Evolutionary conservation across 306 rosid species (phyloP).

Genomic region (Castanopsis chinensis): DNA sequence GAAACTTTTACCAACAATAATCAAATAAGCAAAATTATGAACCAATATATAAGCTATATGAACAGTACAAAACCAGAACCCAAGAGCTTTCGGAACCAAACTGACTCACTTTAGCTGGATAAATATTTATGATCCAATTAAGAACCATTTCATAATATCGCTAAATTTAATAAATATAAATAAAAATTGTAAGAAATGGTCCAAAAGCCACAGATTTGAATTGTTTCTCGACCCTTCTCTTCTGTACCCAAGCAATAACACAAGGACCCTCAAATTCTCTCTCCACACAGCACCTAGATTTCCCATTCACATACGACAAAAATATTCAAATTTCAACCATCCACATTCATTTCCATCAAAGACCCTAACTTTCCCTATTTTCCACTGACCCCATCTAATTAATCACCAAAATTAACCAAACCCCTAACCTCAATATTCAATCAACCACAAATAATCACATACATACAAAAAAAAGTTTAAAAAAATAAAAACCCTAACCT

Average conservation of each 20-base stretch:
- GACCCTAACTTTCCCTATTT: background rate
- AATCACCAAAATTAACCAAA: background rate
- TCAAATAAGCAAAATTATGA: no score
- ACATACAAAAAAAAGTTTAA: background rate
- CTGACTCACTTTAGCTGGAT: background rate
- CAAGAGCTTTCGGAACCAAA: background rate
- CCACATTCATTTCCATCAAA: background rate
- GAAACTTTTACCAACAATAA: no score
- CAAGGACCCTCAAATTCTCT: background rate
- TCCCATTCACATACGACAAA: background rate
- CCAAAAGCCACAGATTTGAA: background rate
- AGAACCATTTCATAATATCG: background rate
- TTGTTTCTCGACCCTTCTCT: background rate
- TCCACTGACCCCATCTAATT: background rate
- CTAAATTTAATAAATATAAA: background rate
- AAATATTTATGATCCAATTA: background rate
- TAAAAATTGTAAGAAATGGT: background rate
- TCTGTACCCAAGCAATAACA: background rate
- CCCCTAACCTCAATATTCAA: background rate
- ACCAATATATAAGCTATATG: no score
- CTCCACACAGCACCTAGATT: background rate
- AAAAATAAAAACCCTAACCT: conserved; percentile 37
- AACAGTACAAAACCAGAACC: background rate
- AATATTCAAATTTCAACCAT: background rate
- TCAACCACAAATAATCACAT: background rate